Percentiles rank a stretch among this genome's conserved stretches.
Evolutionary conservation across 2,329 filamentous ascomycete genomes (phyloP).

Genomic region (Alternaria viburni): DNA sequence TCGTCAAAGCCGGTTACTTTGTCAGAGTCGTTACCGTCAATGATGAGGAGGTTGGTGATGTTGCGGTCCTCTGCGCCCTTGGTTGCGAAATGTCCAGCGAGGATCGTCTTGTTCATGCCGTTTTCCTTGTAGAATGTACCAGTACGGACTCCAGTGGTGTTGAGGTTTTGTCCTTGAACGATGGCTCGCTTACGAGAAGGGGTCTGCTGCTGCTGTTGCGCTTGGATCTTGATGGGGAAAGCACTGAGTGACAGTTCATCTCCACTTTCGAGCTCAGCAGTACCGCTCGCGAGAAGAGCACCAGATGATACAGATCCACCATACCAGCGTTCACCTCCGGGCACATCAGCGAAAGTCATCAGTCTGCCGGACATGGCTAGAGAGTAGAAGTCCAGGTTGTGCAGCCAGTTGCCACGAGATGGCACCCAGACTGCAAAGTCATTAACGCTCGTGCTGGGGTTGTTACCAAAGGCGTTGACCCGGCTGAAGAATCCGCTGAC

Average conservation of each 20-base stretch:
- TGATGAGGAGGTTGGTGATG: slow-evolving; percentile 80
- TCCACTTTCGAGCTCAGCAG: slow-evolving; percentile 65
- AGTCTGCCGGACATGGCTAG: slow-evolving; percentile 75
- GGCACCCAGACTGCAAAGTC: slow-evolving; percentile 94
- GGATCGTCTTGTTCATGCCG: slow-evolving; percentile 79
- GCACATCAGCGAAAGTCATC: slow-evolving; percentile 71
- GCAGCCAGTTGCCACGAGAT: slow-evolving; percentile 83
- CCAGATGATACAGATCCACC: slow-evolving; percentile 84
- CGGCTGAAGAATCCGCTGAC: slow-evolving; percentile 81
- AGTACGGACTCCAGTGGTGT: slow-evolving; percentile 72
- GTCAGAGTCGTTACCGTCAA: slow-evolving; percentile 75
- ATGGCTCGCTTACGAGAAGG: slow-evolving; percentile 51
- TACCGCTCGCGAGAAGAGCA: slow-evolving; percentile 74
- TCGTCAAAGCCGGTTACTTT: slow-evolving; percentile 72
- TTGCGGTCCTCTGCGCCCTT: slow-evolving; percentile 70
- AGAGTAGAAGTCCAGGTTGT: slow-evolving; percentile 70
- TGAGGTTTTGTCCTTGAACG: slow-evolving; percentile 52
- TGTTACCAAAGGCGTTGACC: slow-evolving; percentile 71
- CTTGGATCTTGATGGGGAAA: slow-evolving; percentile 49
- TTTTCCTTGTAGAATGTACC: slow-evolving; percentile 78
- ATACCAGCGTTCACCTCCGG: slow-evolving; percentile 68
- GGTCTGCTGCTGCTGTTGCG: slow-evolving; percentile 34
- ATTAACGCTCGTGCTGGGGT: slow-evolving; percentile 65
- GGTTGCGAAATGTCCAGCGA: slow-evolving; percentile 85
- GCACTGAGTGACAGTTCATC: slow-evolving; percentile 49